Percentiles rank a stretch among this genome's conserved stretches.
Conservation (phyloP, 768 basidiomycete genomes). For the Trametes maxima region DNA sequence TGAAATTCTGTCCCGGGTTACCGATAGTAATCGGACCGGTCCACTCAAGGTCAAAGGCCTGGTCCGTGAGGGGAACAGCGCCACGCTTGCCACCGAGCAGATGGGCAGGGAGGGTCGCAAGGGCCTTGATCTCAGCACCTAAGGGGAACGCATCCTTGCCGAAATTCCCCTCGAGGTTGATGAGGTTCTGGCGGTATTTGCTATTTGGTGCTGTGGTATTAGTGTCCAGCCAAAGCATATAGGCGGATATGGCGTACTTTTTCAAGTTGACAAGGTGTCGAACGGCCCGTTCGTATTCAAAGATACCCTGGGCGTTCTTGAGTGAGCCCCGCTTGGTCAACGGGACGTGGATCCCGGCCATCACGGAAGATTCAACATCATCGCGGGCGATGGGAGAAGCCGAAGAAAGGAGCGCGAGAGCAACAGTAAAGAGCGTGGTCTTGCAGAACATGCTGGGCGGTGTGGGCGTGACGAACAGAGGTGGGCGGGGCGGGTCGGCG, state of each 20-base stretch:
- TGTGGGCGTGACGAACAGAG: neutral
- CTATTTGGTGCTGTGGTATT: neutral
- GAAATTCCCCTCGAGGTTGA: slow-evolving; percentile 18
- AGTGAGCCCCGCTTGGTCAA: slow-evolving; percentile 20
- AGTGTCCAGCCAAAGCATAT: neutral
- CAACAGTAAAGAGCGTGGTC: slow-evolving; percentile 25
- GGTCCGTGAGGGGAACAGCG: slow-evolving; percentile 29
- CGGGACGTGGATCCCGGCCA: slow-evolving; percentile 9
- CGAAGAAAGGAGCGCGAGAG: slow-evolving; percentile 26
- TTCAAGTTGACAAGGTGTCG: slow-evolving; percentile 5
- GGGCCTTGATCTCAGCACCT: slow-evolving; percentile 34
- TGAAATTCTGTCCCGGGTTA: slow-evolving; percentile 37
- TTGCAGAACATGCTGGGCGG: slow-evolving; percentile 27
- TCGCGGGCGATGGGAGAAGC: slow-evolving; percentile 19
- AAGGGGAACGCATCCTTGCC: slow-evolving; percentile 22
- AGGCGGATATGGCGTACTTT: slow-evolving; percentile 6
- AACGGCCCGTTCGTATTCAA: slow-evolving; percentile 16
- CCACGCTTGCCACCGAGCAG: slow-evolving; percentile 21
- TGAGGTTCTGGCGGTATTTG: slow-evolving; percentile 28
- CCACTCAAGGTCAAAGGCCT: slow-evolving; percentile 31
- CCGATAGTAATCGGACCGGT: slow-evolving; percentile 43
- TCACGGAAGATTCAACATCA: neutral
- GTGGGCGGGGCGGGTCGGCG: neutral
- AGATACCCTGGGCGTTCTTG: slow-evolving; percentile 19
- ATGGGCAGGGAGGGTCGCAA: slow-evolving; percentile 19